These are phyloP conservation scores for Penicillium expansum DNA, from an alignment of 2,329 filamentous ascomycete species.

Conservation along the genomic window DNA sequence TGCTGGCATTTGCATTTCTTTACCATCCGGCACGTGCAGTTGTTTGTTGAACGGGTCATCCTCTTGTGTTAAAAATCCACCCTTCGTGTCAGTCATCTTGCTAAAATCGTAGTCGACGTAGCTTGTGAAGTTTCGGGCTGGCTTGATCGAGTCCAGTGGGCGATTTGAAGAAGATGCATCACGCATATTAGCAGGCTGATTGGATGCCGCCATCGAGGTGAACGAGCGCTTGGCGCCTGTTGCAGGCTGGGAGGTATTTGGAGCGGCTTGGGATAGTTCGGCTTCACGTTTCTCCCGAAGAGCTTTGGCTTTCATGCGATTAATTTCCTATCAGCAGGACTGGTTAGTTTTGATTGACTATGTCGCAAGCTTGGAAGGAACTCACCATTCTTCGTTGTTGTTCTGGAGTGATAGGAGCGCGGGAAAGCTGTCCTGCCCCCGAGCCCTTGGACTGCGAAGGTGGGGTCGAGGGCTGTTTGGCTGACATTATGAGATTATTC, in stretches of 20 bases:
- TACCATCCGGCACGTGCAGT: conserved; percentile 56
- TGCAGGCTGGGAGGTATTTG: conserved; percentile 45
- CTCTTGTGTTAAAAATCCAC: conserved; percentile 84
- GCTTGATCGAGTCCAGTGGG: conserved; percentile 58
- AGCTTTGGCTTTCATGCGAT: conserved; percentile 83
- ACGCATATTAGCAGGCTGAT: conserved; percentile 59
- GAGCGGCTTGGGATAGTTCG: conserved; percentile 46
- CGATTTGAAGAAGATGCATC: conserved; percentile 57
- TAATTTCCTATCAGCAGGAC: conserved; percentile 65
- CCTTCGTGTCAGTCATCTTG: conserved; percentile 97
- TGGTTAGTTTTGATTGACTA: conserved; percentile 2
- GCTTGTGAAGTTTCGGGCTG: conserved; percentile 84
- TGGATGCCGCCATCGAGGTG: conserved; percentile 58
- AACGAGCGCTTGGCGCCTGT: conserved; percentile 71
- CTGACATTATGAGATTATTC: conserved; percentile 14
- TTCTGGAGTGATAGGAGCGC: conserved; percentile 57
- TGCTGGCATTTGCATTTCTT: conserved; percentile 66
- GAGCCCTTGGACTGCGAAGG: conserved; percentile 42
- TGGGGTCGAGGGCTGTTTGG: conserved; percentile 23
- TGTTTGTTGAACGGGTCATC: conserved; percentile 90
- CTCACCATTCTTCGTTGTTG: conserved; percentile 58
- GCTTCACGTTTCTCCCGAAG: conserved; percentile 71
- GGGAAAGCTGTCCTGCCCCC: conserved; percentile 41
- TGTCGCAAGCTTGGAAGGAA: background rate
- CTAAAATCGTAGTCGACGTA: conserved; percentile 98